Evolutionary conservation across 352 stramenopile species (phyloP).

Genomic region (Globisporangium nagaii): DNA sequence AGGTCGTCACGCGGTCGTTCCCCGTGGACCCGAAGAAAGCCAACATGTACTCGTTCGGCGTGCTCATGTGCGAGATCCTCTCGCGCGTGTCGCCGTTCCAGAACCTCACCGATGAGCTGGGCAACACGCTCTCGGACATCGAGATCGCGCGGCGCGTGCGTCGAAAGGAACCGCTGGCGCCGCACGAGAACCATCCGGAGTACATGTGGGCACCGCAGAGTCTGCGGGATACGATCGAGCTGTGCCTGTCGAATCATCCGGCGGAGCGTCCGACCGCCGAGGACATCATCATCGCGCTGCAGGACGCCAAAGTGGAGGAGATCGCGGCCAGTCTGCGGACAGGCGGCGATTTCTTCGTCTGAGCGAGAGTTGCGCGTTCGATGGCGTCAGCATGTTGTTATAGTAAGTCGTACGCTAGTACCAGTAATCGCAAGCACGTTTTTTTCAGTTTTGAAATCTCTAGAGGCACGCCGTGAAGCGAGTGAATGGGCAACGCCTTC

Average conservation of each 20-base stretch:
- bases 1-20: conserved; percentile 40
- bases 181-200: conserved; percentile 40
- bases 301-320: conserved; percentile 26
- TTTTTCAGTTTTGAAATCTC: too few relatives aligned
- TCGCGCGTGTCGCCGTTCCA: conserved; percentile 46
- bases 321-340: conserved; percentile 14
- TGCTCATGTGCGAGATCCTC: conserved; percentile 57
- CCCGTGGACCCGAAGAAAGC: conserved; percentile 39
- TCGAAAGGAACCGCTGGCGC: conserved; percentile 24
- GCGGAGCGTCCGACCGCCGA: conserved; percentile 43
- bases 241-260: conserved; percentile 45
- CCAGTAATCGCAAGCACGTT: too few relatives aligned
- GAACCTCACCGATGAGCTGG: conserved; percentile 29
- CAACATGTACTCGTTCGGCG: conserved; percentile 65
- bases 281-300: conserved; percentile 39
- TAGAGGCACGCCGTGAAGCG: too few relatives aligned
- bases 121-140: conserved; percentile 52
- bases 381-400: too few relatives aligned
- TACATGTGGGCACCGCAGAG: conserved; percentile 33
- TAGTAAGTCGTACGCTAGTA: too few relatives aligned
- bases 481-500: too few relatives aligned
- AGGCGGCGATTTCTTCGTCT: conserved; percentile 16
- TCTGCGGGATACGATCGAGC: conserved; percentile 35
- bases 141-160: conserved; percentile 34
- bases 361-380: too few relatives aligned